Percentiles rank a stretch among this genome's conserved stretches.
Evolutionary conservation across 164 flowering plant genomes (phyloP).

Genomic region (Umbellularia californica): DNA sequence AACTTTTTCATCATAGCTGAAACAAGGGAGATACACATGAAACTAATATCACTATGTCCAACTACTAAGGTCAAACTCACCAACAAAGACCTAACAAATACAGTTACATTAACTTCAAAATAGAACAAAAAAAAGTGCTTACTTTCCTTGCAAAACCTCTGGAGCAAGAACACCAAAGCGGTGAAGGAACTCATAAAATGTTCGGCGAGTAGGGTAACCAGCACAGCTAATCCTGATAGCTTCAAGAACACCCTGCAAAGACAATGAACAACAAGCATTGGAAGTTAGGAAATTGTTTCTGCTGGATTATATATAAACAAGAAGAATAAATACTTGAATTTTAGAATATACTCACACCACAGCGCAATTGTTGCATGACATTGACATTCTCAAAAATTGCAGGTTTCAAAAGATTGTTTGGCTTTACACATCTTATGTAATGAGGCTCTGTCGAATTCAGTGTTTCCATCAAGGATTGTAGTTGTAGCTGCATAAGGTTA

Average conservation of each 20-base stretch:
- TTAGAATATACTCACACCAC: constrained; percentile 72
- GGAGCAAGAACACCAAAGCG: constrained; percentile 97
- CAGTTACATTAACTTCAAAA: no score
- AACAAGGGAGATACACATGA: constrained; percentile 8
- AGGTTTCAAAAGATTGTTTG: constrained; percentile 91
- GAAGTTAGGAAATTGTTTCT: not conserved
- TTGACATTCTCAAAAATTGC: constrained; percentile 88
- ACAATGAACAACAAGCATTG: not conserved
- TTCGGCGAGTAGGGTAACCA: constrained; percentile 93
- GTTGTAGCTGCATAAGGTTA: constrained; percentile 55
- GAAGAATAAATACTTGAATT: not conserved
- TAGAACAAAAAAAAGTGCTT: constrained; percentile 19
- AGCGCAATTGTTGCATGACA: constrained; percentile 86
- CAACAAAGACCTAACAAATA: not conserved
- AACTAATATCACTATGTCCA: not conserved
- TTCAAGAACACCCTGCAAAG: constrained; percentile 88
- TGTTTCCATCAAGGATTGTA: constrained; percentile 97
- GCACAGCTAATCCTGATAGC: constrained; percentile 99
- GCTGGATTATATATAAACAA: not conserved
- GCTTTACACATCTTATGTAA: constrained; percentile 99
- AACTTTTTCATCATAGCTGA: constrained; percentile 68
- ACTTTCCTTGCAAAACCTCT: constrained; percentile 90
- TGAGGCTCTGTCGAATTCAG: constrained; percentile 93
- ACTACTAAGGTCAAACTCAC: not conserved
- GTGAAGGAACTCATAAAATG: constrained; percentile 89